These are phyloP conservation scores for Xerocomus tenax DNA, from an alignment of 1,284 basidiomycete genomes.

Conservation along the genomic window DNA sequence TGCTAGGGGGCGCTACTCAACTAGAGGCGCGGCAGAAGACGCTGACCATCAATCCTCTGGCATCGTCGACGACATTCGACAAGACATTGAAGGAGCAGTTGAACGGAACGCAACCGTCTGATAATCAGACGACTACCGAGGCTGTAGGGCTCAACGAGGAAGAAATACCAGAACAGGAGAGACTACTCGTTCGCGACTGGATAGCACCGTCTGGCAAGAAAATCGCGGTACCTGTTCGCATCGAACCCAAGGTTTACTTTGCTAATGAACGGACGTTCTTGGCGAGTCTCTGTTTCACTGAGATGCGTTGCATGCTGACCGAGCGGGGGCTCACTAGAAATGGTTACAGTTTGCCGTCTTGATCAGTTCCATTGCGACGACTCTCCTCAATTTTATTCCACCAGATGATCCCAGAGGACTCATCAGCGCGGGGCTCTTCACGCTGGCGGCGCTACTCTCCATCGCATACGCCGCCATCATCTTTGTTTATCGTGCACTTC, in stretches of 20 bases:
- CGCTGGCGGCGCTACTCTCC: slow-evolving; percentile 78
- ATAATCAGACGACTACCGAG: slow-evolving; percentile 34
- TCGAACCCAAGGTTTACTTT: slow-evolving; percentile 98
- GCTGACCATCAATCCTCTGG: slow-evolving; percentile 76
- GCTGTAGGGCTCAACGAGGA: slow-evolving; percentile 37
- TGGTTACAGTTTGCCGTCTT: slow-evolving; percentile 92
- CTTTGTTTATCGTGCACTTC: slow-evolving; percentile 78
- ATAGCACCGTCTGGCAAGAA: slow-evolving; percentile 79
- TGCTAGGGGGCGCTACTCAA: slow-evolving; percentile 27
- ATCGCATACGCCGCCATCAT: slow-evolving; percentile 84
- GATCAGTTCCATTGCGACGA: slow-evolving; percentile 82
- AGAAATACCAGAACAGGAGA: slow-evolving; percentile 40
- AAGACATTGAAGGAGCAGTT: slow-evolving; percentile 64
- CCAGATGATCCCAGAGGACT: slow-evolving; percentile 71
- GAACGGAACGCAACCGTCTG: slow-evolving; percentile 31
- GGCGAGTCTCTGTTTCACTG: slow-evolving; percentile 38
- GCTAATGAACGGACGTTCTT: slow-evolving; percentile 90
- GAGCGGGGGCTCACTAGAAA: slow-evolving; percentile 45
- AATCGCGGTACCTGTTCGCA: slow-evolving; percentile 85
- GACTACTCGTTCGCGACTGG: slow-evolving; percentile 67
- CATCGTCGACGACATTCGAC: slow-evolving; percentile 74
- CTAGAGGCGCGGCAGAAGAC: slow-evolving; percentile 33
- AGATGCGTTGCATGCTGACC: slow-evolving; percentile 10
- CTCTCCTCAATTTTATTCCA: slow-evolving; percentile 81
- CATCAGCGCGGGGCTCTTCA: slow-evolving; percentile 82